These are phyloP conservation scores for Euphrasia confusa DNA, from an alignment of 257 asterid species.

Conservation along the genomic window DNA sequence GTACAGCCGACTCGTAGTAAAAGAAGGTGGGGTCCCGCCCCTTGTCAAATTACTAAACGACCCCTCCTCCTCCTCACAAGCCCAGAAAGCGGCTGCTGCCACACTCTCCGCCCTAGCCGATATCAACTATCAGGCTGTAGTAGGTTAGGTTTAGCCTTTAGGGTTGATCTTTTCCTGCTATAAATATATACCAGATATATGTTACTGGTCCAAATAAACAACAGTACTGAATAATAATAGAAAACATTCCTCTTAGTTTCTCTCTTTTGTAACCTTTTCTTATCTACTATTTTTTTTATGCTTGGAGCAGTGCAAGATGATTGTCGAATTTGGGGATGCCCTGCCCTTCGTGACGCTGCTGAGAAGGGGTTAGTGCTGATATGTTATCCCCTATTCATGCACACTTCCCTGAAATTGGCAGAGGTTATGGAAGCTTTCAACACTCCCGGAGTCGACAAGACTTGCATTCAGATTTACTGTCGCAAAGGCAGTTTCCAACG, in stretches of 20 bases:
- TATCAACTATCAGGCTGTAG: too few relatives aligned
- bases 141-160: too few relatives aligned
- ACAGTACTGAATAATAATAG: too few relatives aligned
- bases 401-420: background rate
- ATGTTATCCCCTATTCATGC: background rate
- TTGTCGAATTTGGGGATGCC: too few relatives aligned
- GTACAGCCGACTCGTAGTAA: conserved; percentile 70
- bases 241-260: too few relatives aligned
- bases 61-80: conserved; percentile 42
- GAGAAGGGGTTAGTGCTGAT: background rate
- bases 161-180: too few relatives aligned
- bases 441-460: background rate
- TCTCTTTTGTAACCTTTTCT: too few relatives aligned
- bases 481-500: background rate
- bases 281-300: too few relatives aligned
- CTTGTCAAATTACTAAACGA: conserved; percentile 58
- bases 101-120: conserved; percentile 45
- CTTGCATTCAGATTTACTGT: background rate
- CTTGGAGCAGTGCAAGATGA: too few relatives aligned
- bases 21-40: conserved; percentile 71
- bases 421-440: background rate
- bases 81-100: conserved; percentile 58
- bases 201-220: too few relatives aligned
- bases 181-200: too few relatives aligned
- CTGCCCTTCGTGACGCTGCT: background rate